Conservation (phyloP, 2,329 filamentous ascomycete species). For the Talaromyces sp. region DNA sequence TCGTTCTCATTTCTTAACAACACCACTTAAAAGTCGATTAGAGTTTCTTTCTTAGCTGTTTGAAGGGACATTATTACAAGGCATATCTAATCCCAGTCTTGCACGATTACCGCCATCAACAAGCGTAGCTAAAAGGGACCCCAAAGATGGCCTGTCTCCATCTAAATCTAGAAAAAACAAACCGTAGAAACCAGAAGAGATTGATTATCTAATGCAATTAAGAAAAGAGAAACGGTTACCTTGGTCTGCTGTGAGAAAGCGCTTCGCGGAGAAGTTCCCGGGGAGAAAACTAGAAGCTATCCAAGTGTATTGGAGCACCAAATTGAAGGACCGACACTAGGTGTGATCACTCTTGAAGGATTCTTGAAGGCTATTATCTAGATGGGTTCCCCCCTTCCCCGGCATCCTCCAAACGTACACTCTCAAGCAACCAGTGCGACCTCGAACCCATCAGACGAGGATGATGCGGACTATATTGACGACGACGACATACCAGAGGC, state of each 20-base stretch:
- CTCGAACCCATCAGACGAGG: too few species aligned
- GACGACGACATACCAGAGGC: too few species aligned
- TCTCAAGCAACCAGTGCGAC: too few species aligned
- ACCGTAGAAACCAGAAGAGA: background rate
- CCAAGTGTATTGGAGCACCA: background rate
- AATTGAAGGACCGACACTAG: background rate
- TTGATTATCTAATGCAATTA: background rate
- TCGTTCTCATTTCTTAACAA: background rate
- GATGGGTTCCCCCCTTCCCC: too few species aligned
- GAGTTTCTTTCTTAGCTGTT: slow-evolving; percentile 10
- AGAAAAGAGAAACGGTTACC: background rate
- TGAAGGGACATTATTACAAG: slow-evolving; percentile 6
- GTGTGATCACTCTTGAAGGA: too few species aligned
- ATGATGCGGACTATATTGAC: background rate
- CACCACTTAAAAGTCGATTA: background rate
- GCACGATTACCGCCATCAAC: background rate
- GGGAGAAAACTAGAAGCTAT: background rate
- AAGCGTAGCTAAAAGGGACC: background rate
- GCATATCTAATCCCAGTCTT: background rate
- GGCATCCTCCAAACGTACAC: too few species aligned
- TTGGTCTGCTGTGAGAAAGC: background rate
- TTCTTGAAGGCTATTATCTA: too few species aligned
- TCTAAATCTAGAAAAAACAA: background rate
- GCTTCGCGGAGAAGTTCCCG: background rate
- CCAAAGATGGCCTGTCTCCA: too few species aligned